These are phyloP conservation scores for Pythium chondricola DNA, from an alignment of 352 stramenopile species.

Conservation along the genomic window DNA sequence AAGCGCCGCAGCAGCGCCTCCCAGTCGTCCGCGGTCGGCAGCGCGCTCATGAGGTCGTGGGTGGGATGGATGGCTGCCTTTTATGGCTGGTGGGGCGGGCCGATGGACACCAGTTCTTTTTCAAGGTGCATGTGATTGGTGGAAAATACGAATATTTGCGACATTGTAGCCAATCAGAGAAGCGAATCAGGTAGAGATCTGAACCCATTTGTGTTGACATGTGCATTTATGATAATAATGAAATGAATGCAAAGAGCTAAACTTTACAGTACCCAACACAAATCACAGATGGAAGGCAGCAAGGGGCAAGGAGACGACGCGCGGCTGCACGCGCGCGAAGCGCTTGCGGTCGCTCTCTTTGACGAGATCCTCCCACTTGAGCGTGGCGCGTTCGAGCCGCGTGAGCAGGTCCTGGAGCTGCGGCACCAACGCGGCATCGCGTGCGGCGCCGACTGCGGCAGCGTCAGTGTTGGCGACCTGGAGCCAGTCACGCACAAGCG, in stretches of 20 bases:
- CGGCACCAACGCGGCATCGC: slow-evolving; percentile 3
- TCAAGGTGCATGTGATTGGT: slow-evolving; percentile 6
- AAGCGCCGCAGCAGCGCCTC: slow-evolving; percentile 67
- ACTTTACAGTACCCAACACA: no score
- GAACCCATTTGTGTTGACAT: slow-evolving; percentile 21
- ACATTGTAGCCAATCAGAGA: slow-evolving; percentile 19
- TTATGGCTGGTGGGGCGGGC: slow-evolving; percentile 4
- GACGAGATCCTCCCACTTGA: slow-evolving; percentile 35
- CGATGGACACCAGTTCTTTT: slow-evolving; percentile 28
- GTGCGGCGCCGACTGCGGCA: not conserved
- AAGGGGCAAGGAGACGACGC: slow-evolving; percentile 23
- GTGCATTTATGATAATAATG: no score
- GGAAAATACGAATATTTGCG: slow-evolving; percentile 5
- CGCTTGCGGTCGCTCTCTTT: slow-evolving; percentile 29
- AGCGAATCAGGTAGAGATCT: no score
- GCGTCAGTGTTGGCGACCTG: slow-evolving; percentile 9
- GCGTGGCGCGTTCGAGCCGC: slow-evolving; percentile 26
- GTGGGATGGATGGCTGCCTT: slow-evolving; percentile 19
- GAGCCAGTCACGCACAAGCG: slow-evolving; percentile 51
- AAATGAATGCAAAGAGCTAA: no score
- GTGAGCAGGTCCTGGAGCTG: slow-evolving; percentile 9
- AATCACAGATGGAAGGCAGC: slow-evolving; percentile 6
- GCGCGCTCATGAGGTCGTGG: slow-evolving; percentile 15
- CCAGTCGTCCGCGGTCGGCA: slow-evolving; percentile 33
- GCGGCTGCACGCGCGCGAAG: slow-evolving; percentile 21